phyloP scores from a whole-genome alignment of 306 rosid species.

The Quercus agrifolia region DNA sequence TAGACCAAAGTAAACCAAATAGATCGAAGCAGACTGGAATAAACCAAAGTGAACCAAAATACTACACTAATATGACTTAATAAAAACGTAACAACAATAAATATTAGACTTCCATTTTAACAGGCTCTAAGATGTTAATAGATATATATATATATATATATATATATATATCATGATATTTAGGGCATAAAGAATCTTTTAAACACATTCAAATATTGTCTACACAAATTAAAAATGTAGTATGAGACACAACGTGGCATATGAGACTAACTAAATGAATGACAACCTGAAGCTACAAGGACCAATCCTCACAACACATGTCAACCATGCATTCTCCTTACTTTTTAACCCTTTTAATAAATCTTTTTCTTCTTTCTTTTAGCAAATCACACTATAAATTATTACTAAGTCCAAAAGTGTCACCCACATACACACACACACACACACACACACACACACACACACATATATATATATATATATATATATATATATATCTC shows the following conservation, averaged over 20 bases:
- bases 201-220: background rate
- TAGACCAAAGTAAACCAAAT: too few species aligned
- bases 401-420: background rate
- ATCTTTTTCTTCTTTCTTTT: background rate
- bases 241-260: background rate
- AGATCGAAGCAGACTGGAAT: too few species aligned
- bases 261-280: background rate
- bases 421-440: background rate
- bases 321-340: background rate
- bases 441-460: too few species aligned
- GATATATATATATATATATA: too few species aligned
- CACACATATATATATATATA: too few species aligned
- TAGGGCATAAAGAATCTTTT: background rate
- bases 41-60: too few species aligned
- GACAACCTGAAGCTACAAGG: background rate
- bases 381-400: background rate
- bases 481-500: background rate
- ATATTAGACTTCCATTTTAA: too few species aligned
- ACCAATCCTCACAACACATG: background rate
- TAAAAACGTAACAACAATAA: too few species aligned
- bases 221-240: background rate
- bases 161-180: background rate
- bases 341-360: background rate
- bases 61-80: too few species aligned
- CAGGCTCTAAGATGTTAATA: too few species aligned